Evolutionary conservation across 441 rosid species (phyloP).

Genomic region (Eruca vesicaria): DNA sequence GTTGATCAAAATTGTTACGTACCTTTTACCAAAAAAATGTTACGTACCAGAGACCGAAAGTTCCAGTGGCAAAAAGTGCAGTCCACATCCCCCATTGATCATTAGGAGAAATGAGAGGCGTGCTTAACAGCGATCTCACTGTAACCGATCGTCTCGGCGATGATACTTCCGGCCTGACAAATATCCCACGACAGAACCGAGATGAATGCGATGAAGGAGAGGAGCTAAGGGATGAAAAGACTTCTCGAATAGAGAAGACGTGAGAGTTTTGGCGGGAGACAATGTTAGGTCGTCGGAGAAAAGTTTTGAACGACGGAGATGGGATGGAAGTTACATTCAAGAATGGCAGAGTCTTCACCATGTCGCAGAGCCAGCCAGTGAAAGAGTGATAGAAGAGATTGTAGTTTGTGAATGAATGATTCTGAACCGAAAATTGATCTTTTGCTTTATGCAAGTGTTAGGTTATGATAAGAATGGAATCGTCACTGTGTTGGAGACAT

Average conservation of each 20-base stretch:
- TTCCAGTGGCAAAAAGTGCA: constrained; percentile 60
- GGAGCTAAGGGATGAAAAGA: background rate
- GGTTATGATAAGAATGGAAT: background rate
- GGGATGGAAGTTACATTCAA: background rate
- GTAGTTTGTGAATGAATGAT: background rate
- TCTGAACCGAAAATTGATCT: background rate
- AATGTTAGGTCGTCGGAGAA: background rate
- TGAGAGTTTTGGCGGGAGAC: background rate
- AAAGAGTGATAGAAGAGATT: background rate
- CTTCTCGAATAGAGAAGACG: background rate
- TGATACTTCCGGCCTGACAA: background rate
- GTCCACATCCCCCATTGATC: constrained; percentile 64
- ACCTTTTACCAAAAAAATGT: no score
- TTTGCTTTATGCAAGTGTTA: background rate
- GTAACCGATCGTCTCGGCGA: constrained; percentile 28
- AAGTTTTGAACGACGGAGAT: background rate
- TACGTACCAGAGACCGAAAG: constrained; percentile 67
- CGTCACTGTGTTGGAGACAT: background rate
- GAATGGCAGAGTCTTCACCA: background rate
- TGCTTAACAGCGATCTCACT: constrained; percentile 45
- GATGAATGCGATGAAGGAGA: background rate
- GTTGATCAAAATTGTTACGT: background rate
- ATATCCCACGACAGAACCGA: constrained; percentile 9
- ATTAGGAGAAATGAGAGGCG: constrained; percentile 58
- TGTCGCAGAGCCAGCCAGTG: background rate